These are phyloP conservation scores for Scolecobasidium constrictum DNA, from an alignment of 2,329 filamentous ascomycete species.

Conservation along the genomic window DNA sequence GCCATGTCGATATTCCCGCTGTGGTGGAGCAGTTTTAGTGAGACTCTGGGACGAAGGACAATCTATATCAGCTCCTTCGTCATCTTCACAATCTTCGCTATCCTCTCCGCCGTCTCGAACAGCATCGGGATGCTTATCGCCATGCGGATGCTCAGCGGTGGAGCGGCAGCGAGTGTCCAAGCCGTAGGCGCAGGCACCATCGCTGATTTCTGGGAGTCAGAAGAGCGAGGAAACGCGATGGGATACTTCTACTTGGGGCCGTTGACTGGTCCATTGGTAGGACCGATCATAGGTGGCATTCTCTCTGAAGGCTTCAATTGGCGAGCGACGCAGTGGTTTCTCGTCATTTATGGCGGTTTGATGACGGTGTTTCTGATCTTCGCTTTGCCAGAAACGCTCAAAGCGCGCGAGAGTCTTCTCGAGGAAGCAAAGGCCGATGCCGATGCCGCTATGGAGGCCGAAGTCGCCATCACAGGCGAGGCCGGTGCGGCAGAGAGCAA, in stretches of 20 bases:
- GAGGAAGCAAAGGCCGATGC: conserved; percentile 13
- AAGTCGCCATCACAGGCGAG: neutral
- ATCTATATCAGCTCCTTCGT: conserved; percentile 26
- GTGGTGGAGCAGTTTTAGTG: conserved; percentile 29
- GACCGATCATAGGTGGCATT: conserved; percentile 27
- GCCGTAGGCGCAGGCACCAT: conserved; percentile 27
- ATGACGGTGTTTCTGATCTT: conserved; percentile 23
- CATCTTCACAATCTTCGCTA: conserved; percentile 21
- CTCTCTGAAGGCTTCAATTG: conserved; percentile 22
- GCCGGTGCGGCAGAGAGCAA: neutral
- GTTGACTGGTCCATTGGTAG: conserved; percentile 25
- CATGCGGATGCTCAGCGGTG: conserved; percentile 24
- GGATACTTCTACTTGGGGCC: conserved; percentile 28
- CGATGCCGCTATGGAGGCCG: neutral
- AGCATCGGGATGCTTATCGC: conserved; percentile 27
- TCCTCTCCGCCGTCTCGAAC: conserved; percentile 22
- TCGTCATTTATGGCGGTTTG: conserved; percentile 25
- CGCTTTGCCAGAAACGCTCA: conserved; percentile 23
- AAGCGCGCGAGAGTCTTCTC: conserved; percentile 7
- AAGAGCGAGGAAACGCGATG: conserved; percentile 26
- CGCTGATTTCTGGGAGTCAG: conserved; percentile 27
- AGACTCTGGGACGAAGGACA: conserved; percentile 23
- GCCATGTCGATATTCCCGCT: conserved; percentile 30
- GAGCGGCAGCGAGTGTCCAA: conserved; percentile 26
- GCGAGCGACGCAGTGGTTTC: conserved; percentile 29